Evolutionary conservation across 129 eudicot species (phyloP), one percentile per base, ranked within the genome.

Genomic region (Glebionis coronaria): DNA sequence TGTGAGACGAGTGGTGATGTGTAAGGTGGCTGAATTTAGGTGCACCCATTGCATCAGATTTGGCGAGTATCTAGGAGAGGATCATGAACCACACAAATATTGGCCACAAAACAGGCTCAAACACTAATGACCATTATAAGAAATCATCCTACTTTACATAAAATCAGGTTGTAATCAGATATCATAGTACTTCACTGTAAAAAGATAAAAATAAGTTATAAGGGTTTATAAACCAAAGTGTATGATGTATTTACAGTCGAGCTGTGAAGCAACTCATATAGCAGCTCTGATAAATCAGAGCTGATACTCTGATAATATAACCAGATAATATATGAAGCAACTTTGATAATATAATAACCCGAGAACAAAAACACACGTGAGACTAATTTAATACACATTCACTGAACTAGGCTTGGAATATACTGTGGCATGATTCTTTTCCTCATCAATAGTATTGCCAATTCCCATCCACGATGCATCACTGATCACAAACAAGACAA

Each of bases 391-490:
- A 73, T 15, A 7, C 38, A 57, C 56, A 68, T 45, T 62, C 29
- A 56, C 65, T 49, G 38, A 18, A 35, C 42, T 35, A 35, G 42
- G 42, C 44, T 44, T 47, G 4, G 57, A 49, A 63, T 44, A 64
- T 57, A 65, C 53, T 2, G 28, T 25, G 16, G 52, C 78, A n/a
- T 51, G 70, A 61, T 40, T 44, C 55, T 60, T 59, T 49, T 28
- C 27, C 45, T 21, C 56, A 58, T 54, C 53, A 0, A 61, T 12
- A 9, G 45, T 9, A 46, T 59, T 55, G 59, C 65, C 23, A 28
- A 16, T 54, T 20, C n/a, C 49, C 59, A 16, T 77, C 81, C 76
- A 70, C 45, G 10, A 47, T 14, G 47, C 63, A 73, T 78, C 79
- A 67, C 71, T 67, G 79, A 19, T 40, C 69, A 72, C 52, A 73